Percentiles rank a stretch among this genome's conserved stretches.
Conservation (phyloP, 2,329 filamentous ascomycete genomes). For the Leptodontidium sp. region DNA sequence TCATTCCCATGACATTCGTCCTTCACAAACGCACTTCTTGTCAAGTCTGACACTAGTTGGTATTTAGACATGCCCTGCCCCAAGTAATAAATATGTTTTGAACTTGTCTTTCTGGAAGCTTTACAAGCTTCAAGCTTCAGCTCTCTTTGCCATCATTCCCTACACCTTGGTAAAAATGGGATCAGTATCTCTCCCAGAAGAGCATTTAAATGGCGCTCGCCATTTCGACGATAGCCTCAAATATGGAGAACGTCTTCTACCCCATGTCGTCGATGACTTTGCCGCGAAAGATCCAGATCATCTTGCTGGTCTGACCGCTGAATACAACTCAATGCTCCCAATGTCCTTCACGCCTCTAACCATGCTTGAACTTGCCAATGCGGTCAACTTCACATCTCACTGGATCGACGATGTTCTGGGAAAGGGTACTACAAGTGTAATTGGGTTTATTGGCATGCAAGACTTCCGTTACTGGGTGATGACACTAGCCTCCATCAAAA, state of each 20-base stretch:
- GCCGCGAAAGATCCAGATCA: slow-evolving; percentile 28
- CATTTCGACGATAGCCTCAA: not conserved
- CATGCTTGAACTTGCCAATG: slow-evolving; percentile 31
- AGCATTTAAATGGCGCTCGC: not conserved
- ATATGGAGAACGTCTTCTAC: slow-evolving; percentile 27
- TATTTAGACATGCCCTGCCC: not conserved
- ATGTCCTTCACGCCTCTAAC: slow-evolving; percentile 30
- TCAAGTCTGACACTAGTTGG: too few species aligned
- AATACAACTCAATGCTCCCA: slow-evolving; percentile 7
- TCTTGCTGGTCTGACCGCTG: slow-evolving; percentile 31
- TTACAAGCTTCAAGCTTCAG: not conserved
- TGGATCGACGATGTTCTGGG: slow-evolving; percentile 32
- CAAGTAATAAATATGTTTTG: not conserved
- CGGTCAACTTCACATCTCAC: slow-evolving; percentile 37
- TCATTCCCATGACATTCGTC: too few species aligned
- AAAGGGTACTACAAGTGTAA: slow-evolving; percentile 10
- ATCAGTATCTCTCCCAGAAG: not conserved
- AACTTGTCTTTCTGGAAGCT: not conserved
- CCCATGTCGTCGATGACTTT: slow-evolving; percentile 32
- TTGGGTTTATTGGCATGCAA: slow-evolving; percentile 39
- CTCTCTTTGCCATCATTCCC: too few species aligned
- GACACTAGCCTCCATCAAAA: slow-evolving; percentile 32
- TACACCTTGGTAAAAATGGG: not conserved
- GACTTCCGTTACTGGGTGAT: slow-evolving; percentile 39
- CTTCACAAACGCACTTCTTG: too few species aligned